Evolutionary conservation across 1,284 basidiomycete genomes (phyloP).

Genomic region (Heterobasidion annosum): DNA sequence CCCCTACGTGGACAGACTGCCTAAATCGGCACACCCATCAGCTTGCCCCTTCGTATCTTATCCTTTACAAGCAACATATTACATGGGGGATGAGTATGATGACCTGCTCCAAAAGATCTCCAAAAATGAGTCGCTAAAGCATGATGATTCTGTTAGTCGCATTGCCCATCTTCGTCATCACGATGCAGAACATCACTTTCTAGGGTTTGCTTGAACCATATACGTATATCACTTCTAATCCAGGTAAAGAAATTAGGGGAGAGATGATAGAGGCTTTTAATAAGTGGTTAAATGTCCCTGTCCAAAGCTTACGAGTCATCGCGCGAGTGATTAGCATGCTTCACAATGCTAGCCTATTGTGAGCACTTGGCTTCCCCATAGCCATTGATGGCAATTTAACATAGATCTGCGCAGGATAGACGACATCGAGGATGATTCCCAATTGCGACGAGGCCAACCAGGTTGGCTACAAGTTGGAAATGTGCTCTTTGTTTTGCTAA

Average conservation of each 20-base stretch:
- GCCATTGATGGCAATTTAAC: not conserved
- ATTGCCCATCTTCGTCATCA: not conserved
- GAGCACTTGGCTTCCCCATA: conserved; percentile 17
- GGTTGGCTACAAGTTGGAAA: conserved; percentile 31
- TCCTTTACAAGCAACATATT: not conserved
- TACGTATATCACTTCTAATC: conserved; percentile 76
- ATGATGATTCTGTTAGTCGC: not conserved
- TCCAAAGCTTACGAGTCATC: conserved; percentile 65
- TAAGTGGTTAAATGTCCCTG: conserved; percentile 79
- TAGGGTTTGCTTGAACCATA: conserved; percentile 85
- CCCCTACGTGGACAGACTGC: no score
- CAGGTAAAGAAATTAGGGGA: conserved; percentile 90
- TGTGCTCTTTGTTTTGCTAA: conserved; percentile 2
- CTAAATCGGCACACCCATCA: no score
- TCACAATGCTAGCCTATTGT: conserved; percentile 92
- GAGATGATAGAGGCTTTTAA: conserved; percentile 95
- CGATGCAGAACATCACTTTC: not conserved
- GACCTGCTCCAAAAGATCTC: not conserved
- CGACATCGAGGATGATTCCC: conserved; percentile 95
- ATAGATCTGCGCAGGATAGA: conserved; percentile 59
- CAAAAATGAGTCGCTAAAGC: not conserved
- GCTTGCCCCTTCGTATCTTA: no score
- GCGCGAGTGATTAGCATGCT: conserved; percentile 85
- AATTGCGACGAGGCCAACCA: conserved; percentile 81
- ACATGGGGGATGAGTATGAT: not conserved